phyloP scores from a whole-genome alignment of 169 alveolate species.

The Cryptosporidium parvum region DNA sequence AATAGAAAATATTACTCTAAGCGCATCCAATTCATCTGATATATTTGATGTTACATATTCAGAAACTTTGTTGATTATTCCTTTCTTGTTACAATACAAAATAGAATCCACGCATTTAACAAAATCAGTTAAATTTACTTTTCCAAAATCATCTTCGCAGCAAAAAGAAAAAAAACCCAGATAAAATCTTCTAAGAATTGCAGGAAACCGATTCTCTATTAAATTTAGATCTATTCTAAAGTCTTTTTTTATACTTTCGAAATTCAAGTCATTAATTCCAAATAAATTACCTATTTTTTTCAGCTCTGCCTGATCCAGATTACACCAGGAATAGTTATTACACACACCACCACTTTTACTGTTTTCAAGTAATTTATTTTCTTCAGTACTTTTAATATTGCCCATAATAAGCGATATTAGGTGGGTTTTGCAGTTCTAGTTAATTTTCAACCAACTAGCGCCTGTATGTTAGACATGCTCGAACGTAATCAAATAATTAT shows the following conservation, averaged over 20 bases:
- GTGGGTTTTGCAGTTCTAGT: background rate
- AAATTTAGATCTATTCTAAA: slow-evolving; percentile 8
- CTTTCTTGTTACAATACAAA: slow-evolving; percentile 42
- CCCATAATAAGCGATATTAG: slow-evolving; percentile 36
- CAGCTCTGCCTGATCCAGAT: slow-evolving; percentile 8
- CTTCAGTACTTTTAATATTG: slow-evolving; percentile 14
- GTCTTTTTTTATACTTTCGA: background rate
- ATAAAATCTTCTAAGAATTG: slow-evolving; percentile 24
- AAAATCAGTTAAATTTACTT: background rate
- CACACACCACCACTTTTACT: too few relatives aligned
- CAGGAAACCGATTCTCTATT: slow-evolving; percentile 1
- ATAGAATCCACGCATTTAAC: slow-evolving; percentile 14
- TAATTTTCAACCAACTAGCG: background rate
- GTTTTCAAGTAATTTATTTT: background rate
- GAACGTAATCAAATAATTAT: slow-evolving; percentile 5
- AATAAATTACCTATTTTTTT: slow-evolving; percentile 14
- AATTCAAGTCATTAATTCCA: slow-evolving; percentile 4
- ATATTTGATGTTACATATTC: background rate
- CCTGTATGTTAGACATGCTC: slow-evolving; percentile 34
- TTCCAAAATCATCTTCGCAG: slow-evolving; percentile 24
- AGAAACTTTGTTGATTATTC: slow-evolving; percentile 7
- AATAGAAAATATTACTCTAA: slow-evolving; percentile 35
- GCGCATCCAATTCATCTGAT: slow-evolving; percentile 9
- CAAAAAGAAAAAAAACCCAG: slow-evolving; percentile 18
- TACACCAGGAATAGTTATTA: background rate